Percentiles rank a stretch among this genome's conserved stretches.
These are phyloP conservation scores for Haplosporangium gracile DNA, from an alignment of 192 early-diverging fungal genomes.

Conservation along the genomic window DNA sequence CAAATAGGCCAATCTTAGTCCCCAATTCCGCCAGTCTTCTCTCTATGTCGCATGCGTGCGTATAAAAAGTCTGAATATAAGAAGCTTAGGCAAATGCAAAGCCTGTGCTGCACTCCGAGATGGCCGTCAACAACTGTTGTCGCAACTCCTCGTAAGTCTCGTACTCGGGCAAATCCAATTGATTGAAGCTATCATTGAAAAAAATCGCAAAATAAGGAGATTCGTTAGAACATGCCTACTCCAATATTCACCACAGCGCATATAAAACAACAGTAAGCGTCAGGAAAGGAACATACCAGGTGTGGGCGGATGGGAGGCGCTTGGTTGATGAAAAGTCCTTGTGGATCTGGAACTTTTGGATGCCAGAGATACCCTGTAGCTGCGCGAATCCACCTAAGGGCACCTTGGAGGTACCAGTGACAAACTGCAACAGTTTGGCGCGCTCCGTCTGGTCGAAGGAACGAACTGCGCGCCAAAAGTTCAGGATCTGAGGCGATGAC, in stretches of 20 bases:
- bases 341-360: slow-evolving; percentile 99
- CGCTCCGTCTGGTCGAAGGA: slow-evolving; percentile 97
- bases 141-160: slow-evolving; percentile 91
- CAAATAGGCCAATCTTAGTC: neutral
- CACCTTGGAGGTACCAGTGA: slow-evolving; percentile 96
- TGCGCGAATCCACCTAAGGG: slow-evolving; percentile 93
- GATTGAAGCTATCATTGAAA: slow-evolving; percentile 84
- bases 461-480: slow-evolving; percentile 98
- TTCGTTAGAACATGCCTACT: neutral
- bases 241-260: neutral
- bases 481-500: slow-evolving; percentile 91
- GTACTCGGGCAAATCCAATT: slow-evolving; percentile 95
- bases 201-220: neutral
- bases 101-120: slow-evolving; percentile 94
- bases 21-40: neutral
- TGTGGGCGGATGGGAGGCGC: slow-evolving; percentile 94
- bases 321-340: slow-evolving; percentile 89
- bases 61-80: neutral
- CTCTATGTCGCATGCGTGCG: neutral
- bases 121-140: slow-evolving; percentile 84
- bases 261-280: slow-evolving; percentile 8
- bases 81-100: slow-evolving; percentile 75
- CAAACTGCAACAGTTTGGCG: slow-evolving; percentile 97
- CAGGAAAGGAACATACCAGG: slow-evolving; percentile 75
- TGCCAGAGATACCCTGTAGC: slow-evolving; percentile 92